A percentile compares a stretch with the other conserved stretches of the same genome.
Conservation (phyloP, 1,284 basidiomycete genomes). For the Polyporus tsugae region DNA sequence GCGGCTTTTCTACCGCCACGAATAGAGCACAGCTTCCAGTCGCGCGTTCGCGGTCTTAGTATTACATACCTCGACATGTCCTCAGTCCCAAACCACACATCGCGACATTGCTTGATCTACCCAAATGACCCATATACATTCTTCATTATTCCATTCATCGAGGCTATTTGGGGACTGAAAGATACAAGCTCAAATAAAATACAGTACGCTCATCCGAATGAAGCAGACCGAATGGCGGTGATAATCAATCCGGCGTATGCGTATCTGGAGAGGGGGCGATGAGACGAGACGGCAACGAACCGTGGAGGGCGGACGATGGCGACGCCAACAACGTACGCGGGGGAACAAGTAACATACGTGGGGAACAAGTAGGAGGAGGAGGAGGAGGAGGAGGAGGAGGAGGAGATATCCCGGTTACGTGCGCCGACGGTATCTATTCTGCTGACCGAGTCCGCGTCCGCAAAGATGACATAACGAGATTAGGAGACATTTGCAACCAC, state of each 20-base stretch:
- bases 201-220: slow-evolving; percentile 35
- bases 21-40: neutral
- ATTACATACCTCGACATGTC: neutral
- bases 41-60: no score
- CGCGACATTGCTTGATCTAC: neutral
- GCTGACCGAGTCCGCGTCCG: slow-evolving; percentile 30
- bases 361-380: neutral
- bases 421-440: slow-evolving; percentile 33
- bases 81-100: neutral
- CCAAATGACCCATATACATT: slow-evolving; percentile 19
- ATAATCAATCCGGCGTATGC: slow-evolving; percentile 30
- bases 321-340: slow-evolving; percentile 22
- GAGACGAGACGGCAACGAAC: slow-evolving; percentile 15
- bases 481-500: slow-evolving; percentile 14
- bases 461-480: slow-evolving; percentile 19
- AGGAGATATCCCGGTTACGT: slow-evolving; percentile 23
- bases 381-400: slow-evolving; percentile 7
- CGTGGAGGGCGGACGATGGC: slow-evolving; percentile 18
- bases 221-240: slow-evolving; percentile 35
- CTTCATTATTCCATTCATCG: slow-evolving; percentile 34
- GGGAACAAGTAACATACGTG: neutral
- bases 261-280: slow-evolving; percentile 19
- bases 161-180: slow-evolving; percentile 22
- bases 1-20: no score
- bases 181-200: slow-evolving; percentile 38